Percentiles rank a stretch among this genome's conserved stretches.
Evolutionary conservation across 331 rosid species (phyloP).

Genomic region (Stylosanthes scabra): DNA sequence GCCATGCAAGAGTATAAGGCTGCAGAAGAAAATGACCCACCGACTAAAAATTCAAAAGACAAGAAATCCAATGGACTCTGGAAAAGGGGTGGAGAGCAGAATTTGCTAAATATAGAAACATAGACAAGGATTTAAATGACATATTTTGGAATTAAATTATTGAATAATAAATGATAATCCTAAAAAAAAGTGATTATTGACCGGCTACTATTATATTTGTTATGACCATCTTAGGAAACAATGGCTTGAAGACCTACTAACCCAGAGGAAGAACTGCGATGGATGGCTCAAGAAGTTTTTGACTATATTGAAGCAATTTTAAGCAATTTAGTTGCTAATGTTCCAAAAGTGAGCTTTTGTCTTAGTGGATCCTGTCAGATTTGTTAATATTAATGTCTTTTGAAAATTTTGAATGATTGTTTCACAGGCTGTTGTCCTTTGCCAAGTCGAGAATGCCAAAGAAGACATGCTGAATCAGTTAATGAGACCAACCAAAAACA

Average conservation of each 20-base stretch:
- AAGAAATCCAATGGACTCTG: slow-evolving; percentile 56
- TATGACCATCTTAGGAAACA: slow-evolving; percentile 61
- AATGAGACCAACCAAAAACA: too few relatives aligned
- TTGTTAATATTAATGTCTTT: slow-evolving; percentile 23
- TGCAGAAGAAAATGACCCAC: slow-evolving; percentile 49
- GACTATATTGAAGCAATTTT: slow-evolving; percentile 98
- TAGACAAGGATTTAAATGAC: too few relatives aligned
- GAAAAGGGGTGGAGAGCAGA: not conserved
- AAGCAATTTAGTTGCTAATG: slow-evolving; percentile 98
- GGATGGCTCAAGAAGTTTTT: slow-evolving; percentile 99
- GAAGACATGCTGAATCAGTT: slow-evolving; percentile 98
- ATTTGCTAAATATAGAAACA: not conserved
- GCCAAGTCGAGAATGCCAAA: slow-evolving; percentile 99
- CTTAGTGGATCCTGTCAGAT: not conserved
- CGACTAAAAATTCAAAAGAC: slow-evolving; percentile 56
- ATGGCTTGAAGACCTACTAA: slow-evolving; percentile 96
- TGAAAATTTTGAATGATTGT: slow-evolving; percentile 36
- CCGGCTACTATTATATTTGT: slow-evolving; percentile 6
- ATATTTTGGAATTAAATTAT: not conserved
- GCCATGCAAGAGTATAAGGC: slow-evolving; percentile 55
- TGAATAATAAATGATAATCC: not conserved
- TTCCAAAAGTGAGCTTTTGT: slow-evolving; percentile 72
- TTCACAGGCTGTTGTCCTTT: slow-evolving; percentile 97
- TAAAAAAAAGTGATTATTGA: slow-evolving; percentile 2
- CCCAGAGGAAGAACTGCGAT: slow-evolving; percentile 98